phyloP scores from a whole-genome alignment of 106 monocot species.

The Acanthochlamys bracteata region DNA sequence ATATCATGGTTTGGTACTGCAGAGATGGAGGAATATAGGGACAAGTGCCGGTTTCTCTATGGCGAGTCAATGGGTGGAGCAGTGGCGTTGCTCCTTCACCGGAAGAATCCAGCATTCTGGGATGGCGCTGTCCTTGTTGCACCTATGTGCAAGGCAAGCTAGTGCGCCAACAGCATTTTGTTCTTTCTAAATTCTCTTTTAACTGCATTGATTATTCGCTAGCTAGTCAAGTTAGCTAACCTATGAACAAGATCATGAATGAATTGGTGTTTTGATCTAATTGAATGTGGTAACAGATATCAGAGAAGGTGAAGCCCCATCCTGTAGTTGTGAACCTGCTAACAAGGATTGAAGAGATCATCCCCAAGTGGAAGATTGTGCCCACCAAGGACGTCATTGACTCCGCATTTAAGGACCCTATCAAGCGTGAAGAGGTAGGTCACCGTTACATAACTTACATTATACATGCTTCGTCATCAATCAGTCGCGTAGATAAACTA shows the following conservation, averaged over 20 bases:
- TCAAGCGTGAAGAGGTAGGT: constrained; percentile 72
- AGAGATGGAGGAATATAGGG: constrained; percentile 46
- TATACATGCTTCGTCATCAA: background rate
- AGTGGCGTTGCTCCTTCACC: constrained; percentile 73
- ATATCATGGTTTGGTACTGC: background rate
- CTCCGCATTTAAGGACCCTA: constrained; percentile 82
- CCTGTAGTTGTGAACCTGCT: constrained; percentile 70
- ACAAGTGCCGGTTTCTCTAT: constrained; percentile 76
- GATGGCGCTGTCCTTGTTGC: constrained; percentile 90
- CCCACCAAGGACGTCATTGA: constrained; percentile 90
- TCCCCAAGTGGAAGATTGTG: constrained; percentile 98
- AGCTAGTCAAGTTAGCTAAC: no score
- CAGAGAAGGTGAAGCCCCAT: constrained; percentile 93
- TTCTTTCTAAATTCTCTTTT: background rate
- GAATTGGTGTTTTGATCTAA: background rate
- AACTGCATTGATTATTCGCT: background rate
- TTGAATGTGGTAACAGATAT: constrained; percentile 80
- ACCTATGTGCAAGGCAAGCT: constrained; percentile 92
- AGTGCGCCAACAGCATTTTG: background rate
- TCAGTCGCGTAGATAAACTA: no score
- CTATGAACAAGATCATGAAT: background rate
- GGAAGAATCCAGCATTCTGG: constrained; percentile 68
- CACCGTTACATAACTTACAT: background rate
- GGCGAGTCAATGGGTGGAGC: constrained; percentile 99
- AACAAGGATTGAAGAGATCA: constrained; percentile 72